Conservation (phyloP, 192 early-diverging fungal genomes). For the Umbelopsis sp. region DNA sequence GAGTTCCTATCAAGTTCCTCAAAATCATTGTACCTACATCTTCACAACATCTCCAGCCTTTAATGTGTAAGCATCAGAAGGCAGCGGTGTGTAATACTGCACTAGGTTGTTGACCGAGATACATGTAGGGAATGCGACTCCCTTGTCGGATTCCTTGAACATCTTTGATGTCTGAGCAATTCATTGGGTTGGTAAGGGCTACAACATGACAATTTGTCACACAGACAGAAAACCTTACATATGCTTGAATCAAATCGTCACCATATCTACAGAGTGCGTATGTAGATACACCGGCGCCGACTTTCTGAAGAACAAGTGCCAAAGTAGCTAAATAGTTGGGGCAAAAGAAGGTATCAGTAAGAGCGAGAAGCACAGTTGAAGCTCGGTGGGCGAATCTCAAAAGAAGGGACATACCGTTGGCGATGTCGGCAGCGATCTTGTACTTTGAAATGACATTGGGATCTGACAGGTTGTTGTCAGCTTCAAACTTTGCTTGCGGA, state of each 20-base stretch:
- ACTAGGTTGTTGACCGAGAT: conserved; percentile 80
- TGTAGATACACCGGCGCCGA: conserved; percentile 63
- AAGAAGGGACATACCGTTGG: conserved; percentile 57
- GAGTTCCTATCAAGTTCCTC: not conserved
- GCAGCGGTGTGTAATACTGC: conserved; percentile 75
- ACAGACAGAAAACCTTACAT: conserved; percentile 38
- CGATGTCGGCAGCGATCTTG: conserved; percentile 73
- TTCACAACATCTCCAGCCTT: conserved; percentile 85
- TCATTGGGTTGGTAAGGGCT: not conserved
- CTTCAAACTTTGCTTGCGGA: conserved; percentile 49
- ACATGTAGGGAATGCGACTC: conserved; percentile 85
- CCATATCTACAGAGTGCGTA: conserved; percentile 69
- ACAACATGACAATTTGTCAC: not conserved
- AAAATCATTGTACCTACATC: conserved; percentile 53
- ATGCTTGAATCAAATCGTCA: conserved; percentile 63
- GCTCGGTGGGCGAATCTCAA: not conserved
- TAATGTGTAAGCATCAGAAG: conserved; percentile 66
- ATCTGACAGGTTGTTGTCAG: conserved; percentile 70
- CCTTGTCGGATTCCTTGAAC: conserved; percentile 70
- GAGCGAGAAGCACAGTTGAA: not conserved
- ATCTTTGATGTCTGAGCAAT: conserved; percentile 54
- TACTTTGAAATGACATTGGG: conserved; percentile 74
- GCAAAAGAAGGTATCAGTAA: not conserved
- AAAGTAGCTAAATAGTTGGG: conserved; percentile 50
- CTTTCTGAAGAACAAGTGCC: conserved; percentile 52